A percentile compares a stretch with the other conserved stretches of the same genome.
Conservation (phyloP, 2,329 filamentous ascomycete genomes). For the Talaromyces rugulosus region DNA sequence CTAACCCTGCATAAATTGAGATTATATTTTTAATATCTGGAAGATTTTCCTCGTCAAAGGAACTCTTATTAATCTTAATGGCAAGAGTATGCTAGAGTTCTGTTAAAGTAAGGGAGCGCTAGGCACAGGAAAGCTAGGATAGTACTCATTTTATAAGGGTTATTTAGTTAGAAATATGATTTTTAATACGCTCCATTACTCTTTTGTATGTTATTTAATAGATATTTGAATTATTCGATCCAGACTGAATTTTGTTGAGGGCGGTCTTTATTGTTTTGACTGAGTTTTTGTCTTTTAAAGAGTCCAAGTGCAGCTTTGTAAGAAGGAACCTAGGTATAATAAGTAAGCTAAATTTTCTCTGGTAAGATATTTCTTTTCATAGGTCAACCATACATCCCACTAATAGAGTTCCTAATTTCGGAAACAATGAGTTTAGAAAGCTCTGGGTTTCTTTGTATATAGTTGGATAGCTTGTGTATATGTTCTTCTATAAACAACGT, state of each 20-base stretch:
- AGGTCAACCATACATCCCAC: conserved; percentile 18
- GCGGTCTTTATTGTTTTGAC: conserved; percentile 17
- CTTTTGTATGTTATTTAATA: conserved; percentile 17
- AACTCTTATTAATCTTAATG: conserved; percentile 21
- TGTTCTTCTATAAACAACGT: not conserved
- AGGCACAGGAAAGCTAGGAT: conserved; percentile 12
- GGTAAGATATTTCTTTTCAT: too few species aligned
- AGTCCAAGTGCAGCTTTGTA: conserved; percentile 11
- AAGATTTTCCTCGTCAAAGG: conserved; percentile 14
- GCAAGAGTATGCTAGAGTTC: conserved; percentile 16
- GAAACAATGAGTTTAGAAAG: conserved; percentile 17
- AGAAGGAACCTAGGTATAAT: conserved; percentile 12
- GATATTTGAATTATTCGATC: conserved; percentile 7
- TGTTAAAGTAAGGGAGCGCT: conserved; percentile 5
- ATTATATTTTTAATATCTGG: conserved; percentile 23
- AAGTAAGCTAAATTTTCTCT: not conserved
- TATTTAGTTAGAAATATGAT: not conserved
- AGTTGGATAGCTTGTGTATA: conserved; percentile 11
- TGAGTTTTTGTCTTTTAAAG: conserved; percentile 6
- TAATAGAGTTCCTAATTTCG: conserved; percentile 7
- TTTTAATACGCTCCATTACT: conserved; percentile 20
- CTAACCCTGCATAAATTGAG: conserved; percentile 40
- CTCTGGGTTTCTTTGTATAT: conserved; percentile 9
- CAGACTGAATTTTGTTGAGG: conserved; percentile 15
- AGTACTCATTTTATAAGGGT: conserved; percentile 7